Evolutionary conservation across 2,329 filamentous ascomycete genomes (phyloP), one percentile per base, ranked within the genome.

Genomic region (Fusarium marasasianum): DNA sequence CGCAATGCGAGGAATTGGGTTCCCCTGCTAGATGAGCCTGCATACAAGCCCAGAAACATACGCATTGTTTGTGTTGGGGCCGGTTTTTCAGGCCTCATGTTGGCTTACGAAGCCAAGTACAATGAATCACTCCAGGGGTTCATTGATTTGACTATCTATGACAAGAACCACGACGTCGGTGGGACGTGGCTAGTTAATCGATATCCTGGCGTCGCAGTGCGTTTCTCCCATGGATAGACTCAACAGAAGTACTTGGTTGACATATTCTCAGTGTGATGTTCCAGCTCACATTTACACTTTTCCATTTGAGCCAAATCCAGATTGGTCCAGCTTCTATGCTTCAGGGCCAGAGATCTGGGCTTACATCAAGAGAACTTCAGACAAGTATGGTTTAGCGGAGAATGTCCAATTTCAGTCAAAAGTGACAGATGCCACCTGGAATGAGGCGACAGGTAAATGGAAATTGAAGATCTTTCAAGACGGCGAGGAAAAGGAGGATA

Each of bases 211-310:
- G 58, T 61, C 0, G 58, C 58, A 20, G 54, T 57, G 17, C 15
- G 54, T 45, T 35, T 12, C 5, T 17, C 13, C 4, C 6, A 26
- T 5, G 11, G 4, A 26, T 1, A 20, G 22, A 12, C 3, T 12
- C 15, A 6, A 1, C 6, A 20, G 3, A 4, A 1, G 17, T 33
- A 8, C 4, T 6, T 20, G 2, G 12, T 12, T 56, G 17, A 57
- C 54, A 12, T 6, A 4, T 14, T 5, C 5, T 17, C 38, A 57
- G 54, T 61, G 58, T 18, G 58, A 61, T 24, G 48, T 61, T 37
- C 58, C 58, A 9, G 58, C 58, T 6, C 58, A 61, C 20, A 61
- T 61, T 8, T 55, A 61, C 38, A 61, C 24, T 4, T 61, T 55
- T 33, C 58, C 48, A 0, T 61, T 61, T n/a, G 58, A 61, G 2